Conservation (phyloP, 2,329 filamentous ascomycete genomes). For the Biscogniauxia marginata region DNA sequence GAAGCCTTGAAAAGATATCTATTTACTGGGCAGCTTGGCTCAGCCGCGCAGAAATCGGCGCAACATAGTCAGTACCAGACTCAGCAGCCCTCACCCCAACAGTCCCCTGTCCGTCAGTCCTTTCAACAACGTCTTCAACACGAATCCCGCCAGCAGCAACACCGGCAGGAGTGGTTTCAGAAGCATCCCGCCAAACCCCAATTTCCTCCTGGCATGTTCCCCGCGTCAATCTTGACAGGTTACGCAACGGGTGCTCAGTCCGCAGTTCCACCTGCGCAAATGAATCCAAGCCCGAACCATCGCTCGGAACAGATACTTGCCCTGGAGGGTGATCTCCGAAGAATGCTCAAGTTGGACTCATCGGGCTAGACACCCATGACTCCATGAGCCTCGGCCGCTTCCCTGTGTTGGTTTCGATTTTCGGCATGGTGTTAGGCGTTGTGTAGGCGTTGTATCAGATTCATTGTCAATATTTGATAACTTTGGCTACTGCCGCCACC, state of each 20-base stretch:
- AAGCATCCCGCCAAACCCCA: constrained; percentile 8
- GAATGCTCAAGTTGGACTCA: constrained; percentile 46
- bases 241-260: constrained; percentile 16
- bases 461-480: constrained; percentile 9
- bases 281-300: constrained; percentile 11
- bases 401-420: constrained; percentile 4
- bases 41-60: constrained; percentile 10
- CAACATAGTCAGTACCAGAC: constrained; percentile 11
- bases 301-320: constrained; percentile 41
- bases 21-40: constrained; percentile 41
- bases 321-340: constrained; percentile 54
- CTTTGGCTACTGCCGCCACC: constrained; percentile 11
- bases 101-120: neutral
- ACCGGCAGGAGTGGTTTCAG: constrained; percentile 9
- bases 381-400: constrained; percentile 4
- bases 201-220: constrained; percentile 27
- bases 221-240: constrained; percentile 24
- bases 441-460: constrained; percentile 4
- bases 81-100: constrained; percentile 9
- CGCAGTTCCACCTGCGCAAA: constrained; percentile 10
- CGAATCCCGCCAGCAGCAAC: constrained; percentile 4
- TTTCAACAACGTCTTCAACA: neutral
- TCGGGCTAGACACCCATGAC: constrained; percentile 11
- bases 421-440: constrained; percentile 22
- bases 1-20: constrained; percentile 59